Percentiles rank a stretch among this genome's conserved stretches.
Conservation (phyloP, 495 filamentous ascomycete genomes). For the Stereocaulon alpinum region DNA sequence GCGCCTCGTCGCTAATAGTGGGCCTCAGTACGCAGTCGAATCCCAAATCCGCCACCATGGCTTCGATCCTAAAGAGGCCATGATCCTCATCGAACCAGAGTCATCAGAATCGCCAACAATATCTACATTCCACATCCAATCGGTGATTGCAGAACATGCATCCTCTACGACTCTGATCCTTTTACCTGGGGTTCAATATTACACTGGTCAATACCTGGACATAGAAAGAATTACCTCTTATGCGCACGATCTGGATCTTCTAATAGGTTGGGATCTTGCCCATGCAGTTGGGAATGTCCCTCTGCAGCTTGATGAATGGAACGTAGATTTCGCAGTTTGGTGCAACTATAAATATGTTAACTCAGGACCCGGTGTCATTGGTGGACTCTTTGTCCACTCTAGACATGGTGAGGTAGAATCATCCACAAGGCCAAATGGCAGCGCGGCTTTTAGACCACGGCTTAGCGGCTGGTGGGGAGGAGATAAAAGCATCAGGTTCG, state of each 20-base stretch:
- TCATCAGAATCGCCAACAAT: constrained; percentile 41
- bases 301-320: constrained; percentile 77
- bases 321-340: constrained; percentile 95
- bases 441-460: constrained; percentile 41
- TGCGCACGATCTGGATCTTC: constrained; percentile 64
- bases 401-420: constrained; percentile 49
- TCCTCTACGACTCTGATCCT: constrained; percentile 67
- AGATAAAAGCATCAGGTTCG: constrained; percentile 64
- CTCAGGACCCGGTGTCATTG: constrained; percentile 78
- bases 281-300: constrained; percentile 90
- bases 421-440: constrained; percentile 26
- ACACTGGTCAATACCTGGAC: constrained; percentile 86
- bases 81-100: constrained; percentile 66
- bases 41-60: constrained; percentile 77
- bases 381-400: constrained; percentile 78
- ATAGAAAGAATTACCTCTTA: constrained; percentile 73
- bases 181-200: constrained; percentile 88
- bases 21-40: constrained; percentile 71
- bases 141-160: constrained; percentile 66
- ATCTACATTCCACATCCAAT: constrained; percentile 62
- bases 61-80: constrained; percentile 54
- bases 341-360: constrained; percentile 98
- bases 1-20: not conserved
- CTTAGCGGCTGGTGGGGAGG: constrained; percentile 89
- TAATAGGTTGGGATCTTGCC: constrained; percentile 90